phyloP scores from a whole-genome alignment of 805 yeast species.

The Kluyveromyces nonfermentans region DNA sequence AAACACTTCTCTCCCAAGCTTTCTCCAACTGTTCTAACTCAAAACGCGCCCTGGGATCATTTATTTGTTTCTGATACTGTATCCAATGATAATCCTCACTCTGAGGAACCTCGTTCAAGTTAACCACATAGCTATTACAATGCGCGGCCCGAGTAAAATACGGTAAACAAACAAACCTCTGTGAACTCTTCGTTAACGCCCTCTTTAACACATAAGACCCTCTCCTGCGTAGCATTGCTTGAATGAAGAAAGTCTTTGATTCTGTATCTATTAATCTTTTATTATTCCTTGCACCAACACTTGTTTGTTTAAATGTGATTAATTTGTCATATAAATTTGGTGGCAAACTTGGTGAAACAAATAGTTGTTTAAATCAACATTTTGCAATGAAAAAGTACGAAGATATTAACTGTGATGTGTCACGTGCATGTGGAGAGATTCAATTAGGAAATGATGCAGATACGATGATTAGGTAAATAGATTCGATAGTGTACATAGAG shows the following conservation, averaged over 20 bases:
- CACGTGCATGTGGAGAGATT: no score
- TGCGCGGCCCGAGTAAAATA: not conserved
- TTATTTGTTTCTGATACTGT: slow-evolving; percentile 10
- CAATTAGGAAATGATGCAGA: no score
- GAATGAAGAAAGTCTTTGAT: not conserved
- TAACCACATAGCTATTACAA: not conserved
- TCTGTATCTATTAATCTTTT: no score
- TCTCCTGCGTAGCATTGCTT: slow-evolving; percentile 4
- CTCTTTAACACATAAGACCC: not conserved
- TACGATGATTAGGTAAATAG: no score
- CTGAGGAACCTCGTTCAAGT: not conserved
- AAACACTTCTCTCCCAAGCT: slow-evolving; percentile 11
- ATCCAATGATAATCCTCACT: slow-evolving; percentile 10
- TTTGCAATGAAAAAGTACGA: not conserved
- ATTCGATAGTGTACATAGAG: no score
- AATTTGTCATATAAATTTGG: not conserved
- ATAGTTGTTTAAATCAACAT: not conserved
- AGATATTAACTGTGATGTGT: not conserved
- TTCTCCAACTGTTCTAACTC: slow-evolving; percentile 14
- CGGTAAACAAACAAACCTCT: not conserved
- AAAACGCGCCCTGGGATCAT: slow-evolving; percentile 5
- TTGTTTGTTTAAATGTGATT: not conserved
- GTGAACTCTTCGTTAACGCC: not conserved
- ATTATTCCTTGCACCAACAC: no score
- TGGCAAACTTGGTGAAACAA: not conserved